Percentiles rank a stretch among this genome's conserved stretches.
These are phyloP conservation scores for Knoxia roxburghii DNA, from an alignment of 257 asterid genomes.

Conservation along the genomic window DNA sequence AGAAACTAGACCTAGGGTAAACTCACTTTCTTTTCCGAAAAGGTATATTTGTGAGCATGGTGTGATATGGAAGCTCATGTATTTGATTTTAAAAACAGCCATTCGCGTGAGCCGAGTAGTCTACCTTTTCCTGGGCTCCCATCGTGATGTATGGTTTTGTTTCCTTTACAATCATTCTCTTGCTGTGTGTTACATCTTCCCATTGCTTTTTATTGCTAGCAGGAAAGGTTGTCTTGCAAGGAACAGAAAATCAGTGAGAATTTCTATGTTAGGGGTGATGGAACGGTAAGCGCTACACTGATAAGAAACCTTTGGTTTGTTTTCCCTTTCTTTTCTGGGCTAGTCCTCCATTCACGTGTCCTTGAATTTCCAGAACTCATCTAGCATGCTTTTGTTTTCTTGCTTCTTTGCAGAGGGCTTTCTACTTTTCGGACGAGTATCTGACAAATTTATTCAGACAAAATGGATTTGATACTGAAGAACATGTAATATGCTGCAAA, in stretches of 20 bases:
- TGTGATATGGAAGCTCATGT: not conserved
- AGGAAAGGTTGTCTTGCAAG: constrained; percentile 85
- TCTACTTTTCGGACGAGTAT: constrained; percentile 88
- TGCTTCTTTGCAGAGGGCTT: constrained; percentile 65
- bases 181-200: constrained; percentile 5
- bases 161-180: not conserved
- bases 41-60: not conserved
- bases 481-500: constrained; percentile 82
- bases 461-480: constrained; percentile 69
- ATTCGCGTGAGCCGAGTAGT: not conserved
- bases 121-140: not conserved
- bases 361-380: constrained; percentile 16
- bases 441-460: constrained; percentile 53
- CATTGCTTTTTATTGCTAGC: constrained; percentile 16
- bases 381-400: not conserved
- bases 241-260: constrained; percentile 92
- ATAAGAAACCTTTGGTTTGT: not conserved
- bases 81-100: not conserved
- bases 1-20: not conserved
- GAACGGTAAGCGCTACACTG: constrained; percentile 72
- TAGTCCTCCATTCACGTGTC: not conserved
- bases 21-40: not conserved
- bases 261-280: constrained; percentile 97
- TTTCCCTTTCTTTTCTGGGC: not conserved
- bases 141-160: not conserved